A percentile compares a stretch with the other conserved stretches of the same genome.
phyloP scores from a whole-genome alignment of 2,329 filamentous ascomycete genomes.

The Xylariaceae sp. region DNA sequence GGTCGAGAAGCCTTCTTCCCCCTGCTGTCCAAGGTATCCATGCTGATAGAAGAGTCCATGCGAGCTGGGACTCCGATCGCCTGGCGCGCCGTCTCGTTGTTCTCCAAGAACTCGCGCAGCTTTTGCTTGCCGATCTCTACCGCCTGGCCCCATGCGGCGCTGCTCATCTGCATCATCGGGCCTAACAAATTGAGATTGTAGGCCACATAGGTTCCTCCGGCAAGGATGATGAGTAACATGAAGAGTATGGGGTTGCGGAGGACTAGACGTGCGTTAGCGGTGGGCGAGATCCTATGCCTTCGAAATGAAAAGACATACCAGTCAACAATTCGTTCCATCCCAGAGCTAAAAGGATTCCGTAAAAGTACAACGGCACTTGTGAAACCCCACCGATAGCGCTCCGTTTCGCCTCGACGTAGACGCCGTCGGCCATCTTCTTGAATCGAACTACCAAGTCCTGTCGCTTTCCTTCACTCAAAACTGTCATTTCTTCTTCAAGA shows the following conservation, averaged over 20 bases:
- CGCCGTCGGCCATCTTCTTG: constrained; percentile 96
- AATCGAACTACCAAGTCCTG: constrained; percentile 91
- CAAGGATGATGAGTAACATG: constrained; percentile 75
- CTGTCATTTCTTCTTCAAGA: constrained; percentile 91
- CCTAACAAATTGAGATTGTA: constrained; percentile 94
- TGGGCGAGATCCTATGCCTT: constrained; percentile 1
- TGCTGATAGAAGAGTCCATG: constrained; percentile 46
- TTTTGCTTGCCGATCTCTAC: constrained; percentile 89
- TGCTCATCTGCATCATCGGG: constrained; percentile 91
- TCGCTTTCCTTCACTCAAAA: constrained; percentile 85
- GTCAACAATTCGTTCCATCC: constrained; percentile 99
- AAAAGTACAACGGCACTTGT: constrained; percentile 93
- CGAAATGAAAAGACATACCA: constrained; percentile 56
- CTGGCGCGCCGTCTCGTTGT: constrained; percentile 77
- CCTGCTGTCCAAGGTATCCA: constrained; percentile 58
- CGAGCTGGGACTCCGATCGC: constrained; percentile 70
- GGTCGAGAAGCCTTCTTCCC: constrained; percentile 48
- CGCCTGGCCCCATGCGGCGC: constrained; percentile 81
- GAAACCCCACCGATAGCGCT: constrained; percentile 93
- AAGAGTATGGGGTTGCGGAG: constrained; percentile 92
- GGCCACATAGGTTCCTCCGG: constrained; percentile 77
- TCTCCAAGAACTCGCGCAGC: constrained; percentile 83
- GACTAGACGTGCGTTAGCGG: constrained; percentile 51
- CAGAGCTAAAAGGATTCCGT: constrained; percentile 78
- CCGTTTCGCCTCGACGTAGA: constrained; percentile 96